Evolutionary conservation across 2,329 filamentous ascomycete species (phyloP), one percentile per base, ranked within the genome.

Genomic region (Leptographium procerum): DNA sequence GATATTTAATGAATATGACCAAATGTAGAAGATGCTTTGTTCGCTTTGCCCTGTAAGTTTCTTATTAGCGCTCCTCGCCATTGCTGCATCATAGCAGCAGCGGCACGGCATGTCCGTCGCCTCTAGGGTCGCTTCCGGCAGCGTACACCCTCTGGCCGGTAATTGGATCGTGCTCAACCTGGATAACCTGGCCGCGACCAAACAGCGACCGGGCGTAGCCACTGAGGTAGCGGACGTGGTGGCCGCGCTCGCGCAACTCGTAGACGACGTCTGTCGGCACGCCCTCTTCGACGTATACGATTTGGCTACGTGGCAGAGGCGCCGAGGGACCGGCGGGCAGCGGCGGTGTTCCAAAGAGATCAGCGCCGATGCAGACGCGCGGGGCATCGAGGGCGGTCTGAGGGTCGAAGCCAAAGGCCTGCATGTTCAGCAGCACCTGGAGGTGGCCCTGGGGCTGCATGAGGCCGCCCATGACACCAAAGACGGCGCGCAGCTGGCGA

Each of bases 371-470:
- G 66, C 91, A 96, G 62, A 96, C 79, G 10, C 92, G 78, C 3
- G 92, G 92, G 1, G 91, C 87, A 68, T 97, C 92, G 0, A 97
- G 79, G 1, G 92, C 90, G 47, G 86, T 83, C 70, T 97, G 92
- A 0, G 91, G 89, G 60, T 87, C 86, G 59, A 89, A 78, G 0
- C 85, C 83, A 64, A 92, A 95, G 0, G 88, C 82, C 0, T 94
- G 73, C 80, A 95, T 91, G 65, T 95, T 95, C 1, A 96, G 76
- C 13, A 97, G 73, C 0, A 96, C 91, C 70, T 97, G 92, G 0
- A 96, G 85, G 61, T 96, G 92, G 16, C 91, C 92, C 70, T 96
- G 92, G 0, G 92, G 92, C 71, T 97, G 92, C 88, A 96, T 97
- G 70, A 94, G 96, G 0, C 90, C 91, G 36, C 92, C 92, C 92